These are phyloP conservation scores for Ajuga chamaepitys DNA, from an alignment of 257 asterid species.

Conservation along the genomic window DNA sequence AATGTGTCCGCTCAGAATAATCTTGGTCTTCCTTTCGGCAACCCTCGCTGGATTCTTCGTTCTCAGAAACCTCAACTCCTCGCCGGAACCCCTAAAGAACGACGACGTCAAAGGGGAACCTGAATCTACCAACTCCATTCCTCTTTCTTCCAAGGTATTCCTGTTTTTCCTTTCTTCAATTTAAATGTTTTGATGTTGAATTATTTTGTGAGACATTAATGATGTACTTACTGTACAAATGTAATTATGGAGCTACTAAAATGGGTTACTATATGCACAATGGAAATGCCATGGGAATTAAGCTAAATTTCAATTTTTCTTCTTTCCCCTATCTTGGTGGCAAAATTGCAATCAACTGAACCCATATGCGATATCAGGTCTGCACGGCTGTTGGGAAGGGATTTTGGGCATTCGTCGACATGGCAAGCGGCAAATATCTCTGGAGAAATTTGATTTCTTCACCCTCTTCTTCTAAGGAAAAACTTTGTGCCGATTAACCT, in stretches of 20 bases:
- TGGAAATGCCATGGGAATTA: background rate
- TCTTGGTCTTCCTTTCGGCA: slow-evolving; percentile 50
- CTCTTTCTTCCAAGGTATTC: slow-evolving; percentile 38
- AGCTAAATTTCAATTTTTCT: background rate
- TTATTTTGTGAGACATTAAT: background rate
- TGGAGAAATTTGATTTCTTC: slow-evolving; percentile 74
- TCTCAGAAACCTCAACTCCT: slow-evolving; percentile 33
- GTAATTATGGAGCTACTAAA: background rate
- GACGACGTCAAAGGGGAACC: slow-evolving; percentile 28
- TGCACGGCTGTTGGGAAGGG: slow-evolving; percentile 45
- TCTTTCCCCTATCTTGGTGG: background rate
- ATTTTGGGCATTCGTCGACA: slow-evolving; percentile 77
- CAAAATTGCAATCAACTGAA: background rate
- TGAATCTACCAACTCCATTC: slow-evolving; percentile 25
- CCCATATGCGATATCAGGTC: slow-evolving; percentile 28
- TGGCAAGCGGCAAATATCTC: slow-evolving; percentile 86
- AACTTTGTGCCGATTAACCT: slow-evolving; percentile 36
- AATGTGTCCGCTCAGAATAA: slow-evolving; percentile 50
- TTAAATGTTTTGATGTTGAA: background rate
- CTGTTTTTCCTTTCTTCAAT: too few species aligned
- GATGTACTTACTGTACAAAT: background rate
- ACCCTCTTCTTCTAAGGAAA: slow-evolving; percentile 20
- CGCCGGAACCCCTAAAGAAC: slow-evolving; percentile 16
- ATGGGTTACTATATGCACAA: background rate
- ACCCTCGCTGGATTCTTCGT: slow-evolving; percentile 42